These are phyloP conservation scores for Blepharisma japonicum DNA, from an alignment of 73 alveolate genomes.

Conservation along the genomic window DNA sequence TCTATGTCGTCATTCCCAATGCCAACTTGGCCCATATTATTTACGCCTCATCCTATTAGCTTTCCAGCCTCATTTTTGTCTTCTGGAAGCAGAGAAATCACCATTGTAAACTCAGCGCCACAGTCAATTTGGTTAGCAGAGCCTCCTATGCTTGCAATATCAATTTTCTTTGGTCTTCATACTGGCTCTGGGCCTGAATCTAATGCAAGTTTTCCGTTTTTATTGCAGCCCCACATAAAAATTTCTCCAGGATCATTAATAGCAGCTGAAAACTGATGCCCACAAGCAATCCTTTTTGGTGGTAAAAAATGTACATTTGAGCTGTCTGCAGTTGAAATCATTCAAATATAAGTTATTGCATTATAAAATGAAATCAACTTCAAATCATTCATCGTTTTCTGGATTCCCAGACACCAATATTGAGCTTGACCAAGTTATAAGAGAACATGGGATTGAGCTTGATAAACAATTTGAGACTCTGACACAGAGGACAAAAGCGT, in stretches of 20 bases:
- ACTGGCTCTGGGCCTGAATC: background rate
- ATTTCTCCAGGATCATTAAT: slow-evolving; percentile 2
- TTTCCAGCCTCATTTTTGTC: background rate
- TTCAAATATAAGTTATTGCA: no score
- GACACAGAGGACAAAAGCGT: no score
- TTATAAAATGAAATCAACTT: no score
- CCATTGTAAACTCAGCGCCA: slow-evolving; percentile 20
- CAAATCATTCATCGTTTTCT: no score
- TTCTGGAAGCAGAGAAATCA: background rate
- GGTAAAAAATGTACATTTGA: background rate
- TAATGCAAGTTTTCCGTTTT: slow-evolving; percentile 21
- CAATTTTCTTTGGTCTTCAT: slow-evolving; percentile 15
- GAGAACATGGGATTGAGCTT: no score
- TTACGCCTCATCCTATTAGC: slow-evolving; percentile 13
- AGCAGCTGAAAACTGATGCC: slow-evolving; percentile 7
- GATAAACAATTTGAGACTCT: no score
- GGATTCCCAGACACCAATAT: no score
- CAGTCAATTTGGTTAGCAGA: background rate
- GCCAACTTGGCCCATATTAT: background rate
- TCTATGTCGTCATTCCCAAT: background rate
- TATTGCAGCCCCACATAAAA: slow-evolving; percentile 11
- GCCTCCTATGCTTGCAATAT: background rate
- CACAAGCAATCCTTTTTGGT: background rate
- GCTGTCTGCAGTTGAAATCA: no score
- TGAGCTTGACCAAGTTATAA: no score